Base-by-base conservation (phyloP, 352 stramenopile genomes). In the Pythium rhizo-oryzae region DNA sequence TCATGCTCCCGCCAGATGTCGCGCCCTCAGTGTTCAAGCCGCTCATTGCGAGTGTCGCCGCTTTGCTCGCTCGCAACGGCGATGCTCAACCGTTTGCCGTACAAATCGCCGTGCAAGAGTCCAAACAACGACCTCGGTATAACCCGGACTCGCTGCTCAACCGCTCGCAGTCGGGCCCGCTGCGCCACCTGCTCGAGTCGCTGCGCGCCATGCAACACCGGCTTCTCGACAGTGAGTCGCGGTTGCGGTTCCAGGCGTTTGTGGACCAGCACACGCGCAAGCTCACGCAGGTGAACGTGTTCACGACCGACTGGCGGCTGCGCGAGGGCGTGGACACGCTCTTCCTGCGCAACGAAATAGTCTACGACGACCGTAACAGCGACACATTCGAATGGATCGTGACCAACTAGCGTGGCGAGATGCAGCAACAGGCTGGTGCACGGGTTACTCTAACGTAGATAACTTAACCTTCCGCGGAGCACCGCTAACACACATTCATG, bases 351-450 rank as follows among this genome's bases (percentile, higher is more conserved):
- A 69, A 69, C 44, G 62, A 69, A 37, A 62, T 69, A n/a, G 30
- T 62, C 43, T 69, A 69, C 54, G 54, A 63, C 54, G 44, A 69
- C 30, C 12, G 28, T 7, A 37, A 60, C 4, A 25, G 53, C 33
- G 43, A 63, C 53, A 33, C 56, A 24, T 69, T 69, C 35, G 52
- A 69, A 46, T 69, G 62, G 62, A 61, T 69, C 11, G 62, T 69
- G 30, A 53, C 49, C 12, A 69, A 69, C 44, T 69, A 68, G 23
- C 15, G 12, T 30, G 8, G 46, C 11, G 6, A 11, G 11, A 11
- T 11, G 5, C 5, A 39, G 33, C 33, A 39, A 11, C 33, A 39
- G 5, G 33, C n/a, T n/a, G n/a, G n/a, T n/a, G 35, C 12, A 41
- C 35, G 7, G 35, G 35, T 12, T 33, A 6, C 28, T 33, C 28